Percentiles rank a stretch among this genome's conserved stretches.
phyloP scores from a whole-genome alignment of 2,329 filamentous ascomycete species.

The Claviceps citrina region DNA sequence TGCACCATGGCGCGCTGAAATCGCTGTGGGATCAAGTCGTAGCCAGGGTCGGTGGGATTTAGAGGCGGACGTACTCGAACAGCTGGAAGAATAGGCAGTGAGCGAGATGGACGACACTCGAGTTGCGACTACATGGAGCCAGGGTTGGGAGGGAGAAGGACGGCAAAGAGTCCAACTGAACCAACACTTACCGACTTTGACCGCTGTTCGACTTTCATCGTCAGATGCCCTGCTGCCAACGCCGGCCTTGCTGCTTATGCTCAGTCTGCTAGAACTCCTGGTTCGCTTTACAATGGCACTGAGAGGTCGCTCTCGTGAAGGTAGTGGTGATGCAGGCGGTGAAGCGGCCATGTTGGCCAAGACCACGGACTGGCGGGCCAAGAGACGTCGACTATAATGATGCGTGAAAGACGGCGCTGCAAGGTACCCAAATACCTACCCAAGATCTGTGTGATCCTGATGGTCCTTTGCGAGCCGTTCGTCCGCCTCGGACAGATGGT shows the following conservation, averaged over 20 bases:
- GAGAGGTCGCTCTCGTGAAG: conserved; percentile 51
- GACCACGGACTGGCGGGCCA: background rate
- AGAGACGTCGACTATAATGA: background rate
- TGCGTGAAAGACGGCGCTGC: conserved; percentile 1
- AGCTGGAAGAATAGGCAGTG: conserved; percentile 34
- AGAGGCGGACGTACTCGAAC: conserved; percentile 86
- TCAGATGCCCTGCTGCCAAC: conserved; percentile 72
- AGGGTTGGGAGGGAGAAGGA: too few species aligned
- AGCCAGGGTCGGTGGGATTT: conserved; percentile 72
- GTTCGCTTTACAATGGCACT: conserved; percentile 64
- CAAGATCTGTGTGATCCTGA: too few species aligned
- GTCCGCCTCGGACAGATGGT: conserved; percentile 3
- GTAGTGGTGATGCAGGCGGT: conserved; percentile 51
- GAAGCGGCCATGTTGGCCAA: conserved; percentile 44
- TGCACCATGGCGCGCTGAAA: conserved; percentile 91
- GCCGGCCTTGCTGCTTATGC: conserved; percentile 63
- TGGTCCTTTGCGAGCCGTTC: background rate
- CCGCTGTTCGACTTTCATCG: conserved; percentile 77
- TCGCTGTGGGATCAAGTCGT: conserved; percentile 84
- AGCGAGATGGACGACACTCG: background rate
- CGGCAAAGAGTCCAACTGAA: background rate
- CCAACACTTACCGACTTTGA: conserved; percentile 71
- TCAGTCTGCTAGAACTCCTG: conserved; percentile 71
- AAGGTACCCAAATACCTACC: background rate
- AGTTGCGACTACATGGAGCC: background rate